Evolutionary conservation across 257 asterid genomes (phyloP).

Genomic region (Leonotis leonurus): DNA sequence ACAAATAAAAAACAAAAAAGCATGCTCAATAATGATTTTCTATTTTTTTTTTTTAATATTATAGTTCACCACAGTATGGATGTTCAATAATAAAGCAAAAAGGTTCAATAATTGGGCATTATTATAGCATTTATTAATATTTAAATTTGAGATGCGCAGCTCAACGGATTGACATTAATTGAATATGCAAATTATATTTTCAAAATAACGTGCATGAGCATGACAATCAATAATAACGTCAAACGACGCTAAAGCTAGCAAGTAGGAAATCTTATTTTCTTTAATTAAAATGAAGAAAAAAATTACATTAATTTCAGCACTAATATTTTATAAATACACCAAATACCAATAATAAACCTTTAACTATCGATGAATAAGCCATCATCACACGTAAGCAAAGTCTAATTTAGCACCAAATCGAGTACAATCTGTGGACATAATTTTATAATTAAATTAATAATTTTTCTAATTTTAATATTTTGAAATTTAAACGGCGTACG

Average conservation of each 20-base stretch:
- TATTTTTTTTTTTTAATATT: too few species aligned
- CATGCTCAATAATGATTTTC: too few species aligned
- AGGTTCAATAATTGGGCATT: not conserved
- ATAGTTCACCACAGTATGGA: too few species aligned
- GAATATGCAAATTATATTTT: not conserved
- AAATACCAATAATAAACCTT: too few species aligned
- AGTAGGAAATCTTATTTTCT: not conserved
- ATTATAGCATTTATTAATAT: not conserved
- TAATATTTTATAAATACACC: too few species aligned
- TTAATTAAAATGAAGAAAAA: too few species aligned
- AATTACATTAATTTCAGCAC: too few species aligned
- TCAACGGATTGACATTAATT: not conserved
- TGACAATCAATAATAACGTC: not conserved
- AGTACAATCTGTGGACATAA: not conserved
- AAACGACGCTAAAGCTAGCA: not conserved
- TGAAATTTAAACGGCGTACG: not conserved
- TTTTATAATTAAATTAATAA: too few species aligned
- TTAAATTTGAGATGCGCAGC: not conserved
- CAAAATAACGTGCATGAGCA: not conserved
- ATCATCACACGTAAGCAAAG: too few species aligned
- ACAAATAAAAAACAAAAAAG: not conserved
- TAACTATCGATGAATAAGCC: not conserved
- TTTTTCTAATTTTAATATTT: not conserved
- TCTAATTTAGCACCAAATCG: not conserved
- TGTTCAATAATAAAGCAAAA: not conserved